These are phyloP conservation scores for Cutaneotrichosporon sp. DNA, from an alignment of 1,284 basidiomycete species.

Conservation along the genomic window DNA sequence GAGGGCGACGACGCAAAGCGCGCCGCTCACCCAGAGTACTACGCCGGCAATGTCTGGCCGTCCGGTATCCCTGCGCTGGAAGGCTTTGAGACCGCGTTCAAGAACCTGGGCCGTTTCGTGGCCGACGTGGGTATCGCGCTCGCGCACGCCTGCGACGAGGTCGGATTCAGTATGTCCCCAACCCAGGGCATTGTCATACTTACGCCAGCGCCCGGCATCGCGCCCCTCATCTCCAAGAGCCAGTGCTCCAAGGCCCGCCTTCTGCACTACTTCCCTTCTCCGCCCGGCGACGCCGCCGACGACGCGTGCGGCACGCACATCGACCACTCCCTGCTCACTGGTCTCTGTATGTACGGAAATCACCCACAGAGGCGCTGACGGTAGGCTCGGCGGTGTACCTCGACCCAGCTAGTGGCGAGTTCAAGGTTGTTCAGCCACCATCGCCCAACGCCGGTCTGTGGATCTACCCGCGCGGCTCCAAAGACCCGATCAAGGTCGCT, in stretches of 20 bases:
- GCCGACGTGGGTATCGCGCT: conserved; percentile 72
- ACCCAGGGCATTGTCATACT: background rate
- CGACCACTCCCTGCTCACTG: conserved; percentile 82
- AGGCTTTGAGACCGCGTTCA: conserved; percentile 79
- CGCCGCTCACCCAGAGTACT: conserved; percentile 60
- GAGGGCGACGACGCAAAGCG: conserved; percentile 56
- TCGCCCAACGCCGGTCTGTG: conserved; percentile 65
- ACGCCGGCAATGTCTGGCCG: conserved; percentile 58
- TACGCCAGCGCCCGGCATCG: conserved; percentile 23
- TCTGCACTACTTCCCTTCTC: conserved; percentile 78
- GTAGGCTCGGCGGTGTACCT: conserved; percentile 4
- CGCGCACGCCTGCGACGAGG: conserved; percentile 77
- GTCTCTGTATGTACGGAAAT: conserved; percentile 63
- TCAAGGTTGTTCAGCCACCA: background rate
- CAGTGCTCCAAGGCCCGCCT: conserved; percentile 61
- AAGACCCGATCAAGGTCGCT: conserved; percentile 62
- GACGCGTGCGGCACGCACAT: conserved; percentile 59
- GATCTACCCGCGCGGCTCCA: conserved; percentile 63
- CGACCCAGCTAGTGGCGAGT: background rate
- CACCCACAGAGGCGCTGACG: conserved; percentile 1
- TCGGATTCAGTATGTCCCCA: conserved; percentile 63
- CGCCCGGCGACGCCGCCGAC: conserved; percentile 59
- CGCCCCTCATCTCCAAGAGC: conserved; percentile 38
- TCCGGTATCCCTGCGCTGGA: conserved; percentile 55
- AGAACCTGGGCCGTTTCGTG: conserved; percentile 64